Evolutionary conservation across 257 asterid genomes (phyloP).

Genomic region (Solanum etuberosum): DNA sequence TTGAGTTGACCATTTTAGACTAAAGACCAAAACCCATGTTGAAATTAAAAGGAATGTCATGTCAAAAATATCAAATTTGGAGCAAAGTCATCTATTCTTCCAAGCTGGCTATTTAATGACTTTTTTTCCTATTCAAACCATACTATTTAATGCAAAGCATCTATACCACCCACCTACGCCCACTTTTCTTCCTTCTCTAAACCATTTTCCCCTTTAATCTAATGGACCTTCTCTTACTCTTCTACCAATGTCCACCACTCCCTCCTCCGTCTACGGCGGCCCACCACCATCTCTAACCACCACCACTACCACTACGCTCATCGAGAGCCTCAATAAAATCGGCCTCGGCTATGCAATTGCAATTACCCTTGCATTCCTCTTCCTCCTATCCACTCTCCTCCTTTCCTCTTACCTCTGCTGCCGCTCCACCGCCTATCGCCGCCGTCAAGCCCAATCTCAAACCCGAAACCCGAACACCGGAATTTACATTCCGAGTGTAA

Average conservation of each 20-base stretch:
- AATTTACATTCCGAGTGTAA: conserved; percentile 52
- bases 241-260: conserved; percentile 30
- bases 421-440: conserved; percentile 30
- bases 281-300: conserved; percentile 11
- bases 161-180: conserved; percentile 22
- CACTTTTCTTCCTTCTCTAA: not conserved
- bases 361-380: conserved; percentile 70
- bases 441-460: conserved; percentile 11
- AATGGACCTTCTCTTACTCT: conserved; percentile 23
- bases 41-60: not conserved
- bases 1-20: not conserved
- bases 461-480: conserved; percentile 7
- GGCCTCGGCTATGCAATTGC: conserved; percentile 80
- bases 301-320: not conserved
- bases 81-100: not conserved
- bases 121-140: conserved; percentile 15
- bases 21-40: not conserved
- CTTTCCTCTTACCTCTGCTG: conserved; percentile 69
- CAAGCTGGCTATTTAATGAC: conserved; percentile 36
- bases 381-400: conserved; percentile 59
- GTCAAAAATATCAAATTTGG: not conserved
- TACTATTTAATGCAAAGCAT: conserved; percentile 33
- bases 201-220: conserved; percentile 21
- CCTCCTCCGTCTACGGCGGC: conserved; percentile 21
- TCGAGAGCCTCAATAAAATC: conserved; percentile 23